Percentiles rank a stretch among this genome's conserved stretches.
phyloP scores from a whole-genome alignment of 345 rosid species.

The Iberis pinnata region DNA sequence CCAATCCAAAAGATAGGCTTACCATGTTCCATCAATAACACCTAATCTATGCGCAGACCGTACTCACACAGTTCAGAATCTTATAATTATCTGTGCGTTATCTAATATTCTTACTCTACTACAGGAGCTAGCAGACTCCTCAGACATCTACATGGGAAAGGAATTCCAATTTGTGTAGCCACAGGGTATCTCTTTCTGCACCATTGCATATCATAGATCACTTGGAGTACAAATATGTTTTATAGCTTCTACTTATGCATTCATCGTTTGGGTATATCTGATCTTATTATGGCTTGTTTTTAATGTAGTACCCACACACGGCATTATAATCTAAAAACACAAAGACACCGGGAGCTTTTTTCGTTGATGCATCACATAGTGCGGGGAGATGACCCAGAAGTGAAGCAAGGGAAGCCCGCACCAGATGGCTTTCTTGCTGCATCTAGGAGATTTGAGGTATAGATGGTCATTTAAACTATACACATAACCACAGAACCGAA shows the following conservation, averaged over 20 bases:
- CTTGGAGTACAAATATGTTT: background rate
- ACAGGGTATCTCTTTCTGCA: constrained; percentile 49
- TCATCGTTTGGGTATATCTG: background rate
- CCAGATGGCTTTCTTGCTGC: constrained; percentile 89
- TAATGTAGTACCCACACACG: constrained; percentile 59
- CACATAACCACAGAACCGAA: background rate
- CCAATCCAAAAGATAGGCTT: too few relatives aligned
- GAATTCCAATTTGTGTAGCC: constrained; percentile 69
- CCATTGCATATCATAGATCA: background rate
- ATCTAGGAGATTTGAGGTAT: constrained; percentile 86
- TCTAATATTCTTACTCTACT: background rate
- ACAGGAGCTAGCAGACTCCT: constrained; percentile 74
- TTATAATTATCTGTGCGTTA: background rate
- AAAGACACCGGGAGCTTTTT: constrained; percentile 65
- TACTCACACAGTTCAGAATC: too few relatives aligned
- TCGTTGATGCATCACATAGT: constrained; percentile 92
- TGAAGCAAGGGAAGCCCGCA: constrained; percentile 85
- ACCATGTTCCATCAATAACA: too few relatives aligned
- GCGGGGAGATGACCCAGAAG: constrained; percentile 91
- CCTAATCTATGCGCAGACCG: too few relatives aligned
- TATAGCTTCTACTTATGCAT: background rate
- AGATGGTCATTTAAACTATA: background rate
- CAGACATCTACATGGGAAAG: constrained; percentile 73
- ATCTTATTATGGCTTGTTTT: background rate
- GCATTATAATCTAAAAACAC: constrained; percentile 79